A percentile compares a stretch with the other conserved stretches of the same genome.
Evolutionary conservation across 441 rosid species (phyloP).

Genomic region (Pelargonium australe): DNA sequence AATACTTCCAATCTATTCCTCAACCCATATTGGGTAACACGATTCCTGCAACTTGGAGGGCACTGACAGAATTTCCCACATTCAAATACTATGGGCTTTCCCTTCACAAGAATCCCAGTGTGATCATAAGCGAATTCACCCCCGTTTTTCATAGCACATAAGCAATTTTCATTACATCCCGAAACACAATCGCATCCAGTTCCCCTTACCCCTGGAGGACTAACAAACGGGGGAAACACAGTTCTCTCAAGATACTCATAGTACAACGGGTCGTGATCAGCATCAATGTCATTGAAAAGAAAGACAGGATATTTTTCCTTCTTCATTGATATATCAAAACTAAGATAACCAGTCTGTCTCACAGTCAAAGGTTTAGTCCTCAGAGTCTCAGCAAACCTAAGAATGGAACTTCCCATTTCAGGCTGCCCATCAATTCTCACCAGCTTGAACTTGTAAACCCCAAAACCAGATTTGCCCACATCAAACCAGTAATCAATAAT

Average conservation of each 20-base stretch:
- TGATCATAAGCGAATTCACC: constrained; percentile 75
- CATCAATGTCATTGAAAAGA: constrained; percentile 72
- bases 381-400: constrained; percentile 62
- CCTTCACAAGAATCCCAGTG: constrained; percentile 59
- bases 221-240: constrained; percentile 50
- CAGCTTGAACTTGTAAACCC: constrained; percentile 68
- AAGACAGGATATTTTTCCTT: constrained; percentile 59
- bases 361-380: constrained; percentile 46
- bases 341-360: constrained; percentile 68
- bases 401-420: constrained; percentile 66
- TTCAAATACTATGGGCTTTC: constrained; percentile 69
- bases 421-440: constrained; percentile 75
- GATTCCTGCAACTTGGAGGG: constrained; percentile 70
- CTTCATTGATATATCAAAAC: constrained; percentile 60
- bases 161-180: constrained; percentile 62
- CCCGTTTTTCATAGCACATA: constrained; percentile 65
- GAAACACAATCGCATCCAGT: constrained; percentile 67
- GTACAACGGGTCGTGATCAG: constrained; percentile 62
- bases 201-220: constrained; percentile 25
- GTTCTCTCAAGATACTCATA: constrained; percentile 63
- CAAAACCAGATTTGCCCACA: constrained; percentile 88
- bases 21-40: constrained; percentile 71
- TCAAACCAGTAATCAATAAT: constrained; percentile 84
- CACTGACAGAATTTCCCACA: constrained; percentile 74
- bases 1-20: constrained; percentile 69